Evolutionary conservation across 2,329 filamentous ascomycete genomes (phyloP).

Genomic region (Fusarium nygamai): DNA sequence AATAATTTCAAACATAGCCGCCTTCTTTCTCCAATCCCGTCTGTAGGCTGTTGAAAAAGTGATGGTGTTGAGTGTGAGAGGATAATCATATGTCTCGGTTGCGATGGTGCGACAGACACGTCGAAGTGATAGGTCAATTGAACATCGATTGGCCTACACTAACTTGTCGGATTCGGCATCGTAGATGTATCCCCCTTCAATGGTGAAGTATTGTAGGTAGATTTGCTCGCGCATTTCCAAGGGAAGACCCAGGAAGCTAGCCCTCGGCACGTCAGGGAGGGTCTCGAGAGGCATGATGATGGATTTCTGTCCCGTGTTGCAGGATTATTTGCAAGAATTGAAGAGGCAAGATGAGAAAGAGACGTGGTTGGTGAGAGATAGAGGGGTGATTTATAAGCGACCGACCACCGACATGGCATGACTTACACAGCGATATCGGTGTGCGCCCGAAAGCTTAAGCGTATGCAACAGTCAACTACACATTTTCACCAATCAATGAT

Average conservation of each 20-base stretch:
- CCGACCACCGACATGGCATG: not conserved
- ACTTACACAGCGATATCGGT: not conserved
- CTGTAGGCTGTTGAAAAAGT: slow-evolving; percentile 8
- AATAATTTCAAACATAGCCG: not conserved
- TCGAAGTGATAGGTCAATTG: not conserved
- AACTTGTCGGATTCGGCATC: not conserved
- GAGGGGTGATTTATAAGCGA: not conserved
- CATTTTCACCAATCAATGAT: not conserved
- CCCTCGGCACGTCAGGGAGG: not conserved
- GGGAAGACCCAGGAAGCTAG: not conserved
- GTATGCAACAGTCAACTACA: not conserved
- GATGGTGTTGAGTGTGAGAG: slow-evolving; percentile 7
- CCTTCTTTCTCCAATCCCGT: not conserved
- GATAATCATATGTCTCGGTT: not conserved
- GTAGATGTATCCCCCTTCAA: slow-evolving; percentile 8
- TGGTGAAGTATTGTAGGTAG: slow-evolving; percentile 8
- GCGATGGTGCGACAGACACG: not conserved
- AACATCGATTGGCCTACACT: not conserved
- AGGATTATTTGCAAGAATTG: fast-evolving
- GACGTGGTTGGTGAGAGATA: not conserved
- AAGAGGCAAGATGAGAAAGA: fast-evolving
- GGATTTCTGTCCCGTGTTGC: fast-evolving
- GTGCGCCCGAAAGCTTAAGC: not conserved
- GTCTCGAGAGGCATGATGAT: not conserved
- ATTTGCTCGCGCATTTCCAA: slow-evolving; percentile 15